Percentiles rank a stretch among this genome's conserved stretches.
phyloP scores from a whole-genome alignment of 2,329 filamentous ascomycete genomes.

The Anthostomella pinea region DNA sequence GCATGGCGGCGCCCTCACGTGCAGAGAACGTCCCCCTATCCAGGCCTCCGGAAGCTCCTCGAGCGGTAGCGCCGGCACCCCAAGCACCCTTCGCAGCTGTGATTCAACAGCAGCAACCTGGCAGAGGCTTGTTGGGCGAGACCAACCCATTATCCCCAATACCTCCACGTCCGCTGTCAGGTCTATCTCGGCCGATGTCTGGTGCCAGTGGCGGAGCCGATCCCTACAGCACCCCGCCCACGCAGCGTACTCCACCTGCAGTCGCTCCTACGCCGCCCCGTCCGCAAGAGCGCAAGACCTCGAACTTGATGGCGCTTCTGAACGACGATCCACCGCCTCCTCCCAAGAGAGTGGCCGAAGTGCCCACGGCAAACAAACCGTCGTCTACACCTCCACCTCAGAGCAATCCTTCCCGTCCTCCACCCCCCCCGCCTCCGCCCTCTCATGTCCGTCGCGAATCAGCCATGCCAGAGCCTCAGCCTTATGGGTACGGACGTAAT shows the following conservation, averaged over 20 bases:
- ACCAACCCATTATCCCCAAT: constrained; percentile 39
- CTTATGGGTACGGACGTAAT: constrained; percentile 47
- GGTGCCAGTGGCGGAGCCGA: constrained; percentile 29
- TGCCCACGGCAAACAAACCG: constrained; percentile 39
- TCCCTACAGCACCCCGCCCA: constrained; percentile 33
- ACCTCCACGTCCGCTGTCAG: constrained; percentile 34
- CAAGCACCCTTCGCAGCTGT: constrained; percentile 35
- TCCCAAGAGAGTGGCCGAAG: constrained; percentile 49
- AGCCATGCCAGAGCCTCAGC: constrained; percentile 34
- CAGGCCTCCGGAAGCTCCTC: constrained; percentile 42
- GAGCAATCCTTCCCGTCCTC: constrained; percentile 38
- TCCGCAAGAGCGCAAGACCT: constrained; percentile 55
- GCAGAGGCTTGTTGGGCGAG: constrained; percentile 41
- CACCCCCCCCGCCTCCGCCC: constrained; percentile 39
- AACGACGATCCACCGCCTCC: constrained; percentile 57
- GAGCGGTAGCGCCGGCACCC: constrained; percentile 33
- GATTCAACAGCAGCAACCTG: constrained; percentile 40
- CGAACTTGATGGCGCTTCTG: constrained; percentile 60
- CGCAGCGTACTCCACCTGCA: constrained; percentile 38
- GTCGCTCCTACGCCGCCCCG: constrained; percentile 40
- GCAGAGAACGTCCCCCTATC: constrained; percentile 40
- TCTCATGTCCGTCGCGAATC: constrained; percentile 48
- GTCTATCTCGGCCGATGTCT: constrained; percentile 28
- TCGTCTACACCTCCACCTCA: constrained; percentile 53
- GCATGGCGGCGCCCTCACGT: constrained; percentile 38